Evolutionary conservation across 371 early-diverging fungal species (phyloP), one percentile per base, ranked within the genome.

Genomic region (Globomyces sp.): DNA sequence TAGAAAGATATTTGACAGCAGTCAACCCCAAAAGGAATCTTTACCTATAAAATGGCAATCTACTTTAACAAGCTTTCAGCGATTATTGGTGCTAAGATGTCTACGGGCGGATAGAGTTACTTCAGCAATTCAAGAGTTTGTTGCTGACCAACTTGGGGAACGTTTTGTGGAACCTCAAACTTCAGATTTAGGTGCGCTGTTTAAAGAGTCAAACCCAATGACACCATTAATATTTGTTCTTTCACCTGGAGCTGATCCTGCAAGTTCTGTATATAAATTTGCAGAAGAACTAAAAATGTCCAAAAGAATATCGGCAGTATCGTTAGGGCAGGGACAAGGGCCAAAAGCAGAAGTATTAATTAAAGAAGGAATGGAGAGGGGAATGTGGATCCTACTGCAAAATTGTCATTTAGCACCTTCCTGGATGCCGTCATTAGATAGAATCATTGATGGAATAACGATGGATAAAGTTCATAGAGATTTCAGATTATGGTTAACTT

Each of bases 241-340:
- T n/a, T 82, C 81, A 11, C 79, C 85, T 6, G 85, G 85, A 34
- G 84, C 85, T 2, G 85, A 85, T 64, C 85, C 85, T 1, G 84
- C 85, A 39, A 74, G 61, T 13, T 70, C 79, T 4, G 68, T 85
- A 43, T 83, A 81, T 70, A 80, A 82, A 58, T 85, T 83, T 69
- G 83, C 84, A 6, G 84, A 85, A 60, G 85, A 85, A 66, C 80
- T 80, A 82, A 66, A 80, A 43, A 80, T 85, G 65, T 73, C 77
- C 42, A 83, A 85, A 68, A 77, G 79, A 67, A 70, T 85, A 11
- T 68, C 72, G 6, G 69, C 84, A 3, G 79, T 85, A 1, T 83
- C 84, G 0, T 72, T 85, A 24, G 85, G 85, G 6, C 84, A 85
- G 66, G 85, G 85, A 11, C 85, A 85, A 64, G 85, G 85, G 3